Base-by-base conservation (phyloP, 192 early-diverging fungal genomes). In the Backusella tuberculispora region DNA sequence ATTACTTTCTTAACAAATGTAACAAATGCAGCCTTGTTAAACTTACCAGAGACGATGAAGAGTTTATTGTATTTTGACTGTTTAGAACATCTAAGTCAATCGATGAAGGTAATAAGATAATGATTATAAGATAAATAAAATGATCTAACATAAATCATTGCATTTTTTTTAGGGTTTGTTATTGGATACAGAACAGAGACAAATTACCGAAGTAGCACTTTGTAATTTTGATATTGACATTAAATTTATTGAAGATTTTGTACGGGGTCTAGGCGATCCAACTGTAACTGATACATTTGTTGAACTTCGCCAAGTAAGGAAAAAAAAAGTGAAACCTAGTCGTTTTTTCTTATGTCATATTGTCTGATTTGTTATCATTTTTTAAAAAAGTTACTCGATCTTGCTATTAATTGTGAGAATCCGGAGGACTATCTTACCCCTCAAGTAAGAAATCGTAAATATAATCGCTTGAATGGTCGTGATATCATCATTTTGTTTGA, bases 341-440 rank as follows among this genome's bases (percentile, higher is more conserved):
- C 47, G 12, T 0, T 13, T 17, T 34, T 34, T 34, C 29, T 34
- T 29, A 12, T 64, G 24, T n/a, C 17, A 42, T 17, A 6, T 29
- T 45, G 38, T 46, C 41, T 26, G 24, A 19, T 19, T 29, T 43
- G 78, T 50, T 21, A 21, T 15, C n/a, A 44, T 43, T 12, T 56
- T 24, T 24, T 4, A 56, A 1, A 46, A 13, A 50, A 95, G 92
- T 74, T 91, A 34, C 85, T 95, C 42, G 82, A 82, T 34, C 79
- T 92, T 15, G 78, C 93, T 0, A 72, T 87, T 38, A 47, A 45
- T 26, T 88, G 91, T 6, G 91, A 94, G n/a, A 90, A 90, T 67
- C 87, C 87, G 37, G 94, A 96, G 66, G 92, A 95, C n/a, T 92
- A 88, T 74, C 76, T 92, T 70, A 86, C 88, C 13, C 86, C 91